Evolutionary conservation across 2,329 filamentous ascomycete species (phyloP), one percentile per base, ranked within the genome.

Genomic region (Cryphonectria nitschkei): DNA sequence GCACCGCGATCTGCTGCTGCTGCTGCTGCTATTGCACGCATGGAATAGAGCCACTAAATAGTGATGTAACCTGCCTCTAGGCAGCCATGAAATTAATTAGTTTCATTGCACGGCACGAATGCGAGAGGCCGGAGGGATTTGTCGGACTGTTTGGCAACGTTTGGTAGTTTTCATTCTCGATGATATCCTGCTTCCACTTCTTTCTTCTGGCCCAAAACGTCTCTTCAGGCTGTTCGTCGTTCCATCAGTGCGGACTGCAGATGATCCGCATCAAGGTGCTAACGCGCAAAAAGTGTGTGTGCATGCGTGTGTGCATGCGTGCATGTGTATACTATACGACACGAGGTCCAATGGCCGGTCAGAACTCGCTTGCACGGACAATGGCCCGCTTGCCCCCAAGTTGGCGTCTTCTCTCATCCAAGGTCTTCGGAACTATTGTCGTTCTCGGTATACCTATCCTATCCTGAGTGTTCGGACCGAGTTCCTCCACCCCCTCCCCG

Each of bases 301-400:
- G 19, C 19, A 16, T 22, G 43, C 22, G 16, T 34, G 34, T 34
- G 34, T 34, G 34, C 34, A 34, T 50, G 22, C 9, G 46, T 50
- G 46, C n/a, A n/a, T 43, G 39, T 60, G 56, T 60, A 11, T 43
- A 46, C 61, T 46, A 39, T 64, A 32, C 61, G 29, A 64, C 39
- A 16, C 16, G 11, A 32, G 61, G 46, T 16, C 29, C 14, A 19
- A 7, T 13, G 61, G 4, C 39, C 8, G 7, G 13, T 46, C n/a
- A 64, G 9, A 32, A 46, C 37, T 19, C n/a, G 34, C 50, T 13
- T 32, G 50, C 52, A 11, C 13, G 37, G 13, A 29, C 32, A n/a
- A 16, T 13, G 13, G 43, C 19, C 37, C 46, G 63, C 63, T 43
- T 43, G 32, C 26, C 22, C 54, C 54, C 54, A 29, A 8, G 29